phyloP scores from a whole-genome alignment of 768 basidiomycete species.

The Cystoderma amianthinum region DNA sequence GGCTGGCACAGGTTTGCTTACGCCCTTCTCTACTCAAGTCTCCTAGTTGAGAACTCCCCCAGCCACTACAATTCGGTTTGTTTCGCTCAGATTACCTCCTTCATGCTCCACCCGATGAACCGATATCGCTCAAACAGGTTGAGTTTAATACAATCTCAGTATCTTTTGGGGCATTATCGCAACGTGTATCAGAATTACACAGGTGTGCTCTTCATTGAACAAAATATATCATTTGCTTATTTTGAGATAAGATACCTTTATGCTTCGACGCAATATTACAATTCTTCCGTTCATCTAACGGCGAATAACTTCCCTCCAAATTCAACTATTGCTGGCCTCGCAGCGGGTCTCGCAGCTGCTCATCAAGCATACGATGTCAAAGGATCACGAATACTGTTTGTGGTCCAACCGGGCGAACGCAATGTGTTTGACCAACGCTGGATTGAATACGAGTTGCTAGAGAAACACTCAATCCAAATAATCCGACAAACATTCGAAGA shows the following conservation, averaged over 20 bases:
- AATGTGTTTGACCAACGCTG: slow-evolving; percentile 93
- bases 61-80: slow-evolving; percentile 84
- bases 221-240: not conserved
- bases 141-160: slow-evolving; percentile 97
- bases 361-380: slow-evolving; percentile 65
- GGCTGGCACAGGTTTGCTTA: slow-evolving; percentile 33
- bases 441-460: slow-evolving; percentile 82
- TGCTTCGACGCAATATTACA: slow-evolving; percentile 61
- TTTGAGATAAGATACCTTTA: slow-evolving; percentile 51
- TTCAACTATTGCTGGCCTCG: slow-evolving; percentile 61
- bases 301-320: slow-evolving; percentile 66
- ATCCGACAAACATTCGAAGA: slow-evolving; percentile 73
- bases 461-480: slow-evolving; percentile 70
- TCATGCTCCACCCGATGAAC: slow-evolving; percentile 40
- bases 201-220: slow-evolving; percentile 35
- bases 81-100: slow-evolving; percentile 95
- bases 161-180: slow-evolving; percentile 80
- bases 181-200: slow-evolving; percentile 66
- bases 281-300: slow-evolving; percentile 43
- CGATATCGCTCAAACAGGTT: slow-evolving; percentile 74
- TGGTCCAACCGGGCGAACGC: slow-evolving; percentile 83
- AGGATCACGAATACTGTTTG: slow-evolving; percentile 68
- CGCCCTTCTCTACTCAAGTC: not conserved
- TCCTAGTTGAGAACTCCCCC: slow-evolving; percentile 1
- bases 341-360: slow-evolving; percentile 69